Percentiles rank a stretch among this genome's conserved stretches.
These are phyloP conservation scores for Basidiobolus heterosporus DNA, from an alignment of 371 early-diverging fungal genomes.

Conservation along the genomic window DNA sequence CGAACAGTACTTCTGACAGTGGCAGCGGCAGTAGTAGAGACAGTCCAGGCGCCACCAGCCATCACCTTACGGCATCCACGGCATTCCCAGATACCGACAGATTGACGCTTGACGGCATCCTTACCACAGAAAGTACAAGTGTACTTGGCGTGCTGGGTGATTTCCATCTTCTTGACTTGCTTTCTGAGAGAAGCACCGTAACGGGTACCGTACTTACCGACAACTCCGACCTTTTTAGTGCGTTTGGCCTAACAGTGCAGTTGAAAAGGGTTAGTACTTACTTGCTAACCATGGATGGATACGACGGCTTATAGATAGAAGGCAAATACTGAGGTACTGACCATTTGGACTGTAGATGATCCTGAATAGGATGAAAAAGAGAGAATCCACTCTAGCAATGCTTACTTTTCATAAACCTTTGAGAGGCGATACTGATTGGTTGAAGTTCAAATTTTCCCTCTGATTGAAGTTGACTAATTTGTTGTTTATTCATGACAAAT, in stretches of 20 bases:
- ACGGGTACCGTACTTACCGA: constrained; percentile 99
- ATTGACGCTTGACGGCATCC: constrained; percentile 89
- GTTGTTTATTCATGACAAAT: too few relatives aligned
- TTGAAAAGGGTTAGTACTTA: too few relatives aligned
- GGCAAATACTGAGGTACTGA: too few relatives aligned
- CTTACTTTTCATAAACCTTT: too few relatives aligned
- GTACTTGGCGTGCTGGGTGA: constrained; percentile 98
- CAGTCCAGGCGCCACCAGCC: constrained; percentile 99
- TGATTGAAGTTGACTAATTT: too few relatives aligned
- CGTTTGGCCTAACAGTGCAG: constrained; percentile 97
- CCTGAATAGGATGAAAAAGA: too few relatives aligned
- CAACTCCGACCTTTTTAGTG: constrained; percentile 99
- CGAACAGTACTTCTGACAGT: constrained; percentile 87
- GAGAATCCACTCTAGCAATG: too few relatives aligned
- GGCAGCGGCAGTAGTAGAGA: constrained; percentile 83
- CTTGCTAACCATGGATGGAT: too few relatives aligned
- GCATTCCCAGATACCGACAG: constrained; percentile 99
- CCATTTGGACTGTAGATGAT: too few relatives aligned
- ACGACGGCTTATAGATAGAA: neutral
- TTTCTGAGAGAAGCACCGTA: constrained; percentile 99
- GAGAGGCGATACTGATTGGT: too few relatives aligned
- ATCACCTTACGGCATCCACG: constrained; percentile 88
- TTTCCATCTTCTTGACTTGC: constrained; percentile 99
- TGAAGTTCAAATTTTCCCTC: too few relatives aligned
- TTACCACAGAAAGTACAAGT: constrained; percentile 98